Conservation (phyloP, 169 alveolate genomes). For the Plasmodium gaboni region DNA sequence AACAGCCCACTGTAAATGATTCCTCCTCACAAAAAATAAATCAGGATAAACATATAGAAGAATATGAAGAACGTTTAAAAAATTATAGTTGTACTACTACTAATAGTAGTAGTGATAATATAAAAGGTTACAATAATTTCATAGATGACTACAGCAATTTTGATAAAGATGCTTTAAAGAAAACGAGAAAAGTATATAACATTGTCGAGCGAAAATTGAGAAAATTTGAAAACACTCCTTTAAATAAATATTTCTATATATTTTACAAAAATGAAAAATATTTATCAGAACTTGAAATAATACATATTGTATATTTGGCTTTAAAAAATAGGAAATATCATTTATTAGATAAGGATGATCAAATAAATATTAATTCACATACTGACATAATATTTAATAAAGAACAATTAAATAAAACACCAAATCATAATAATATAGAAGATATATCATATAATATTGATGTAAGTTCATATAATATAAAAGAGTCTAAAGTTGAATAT, state of each 20-base stretch:
- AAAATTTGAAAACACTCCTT: conserved; percentile 36
- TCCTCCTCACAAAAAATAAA: conserved; percentile 1
- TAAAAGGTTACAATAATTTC: too few relatives aligned
- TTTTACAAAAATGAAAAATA: conserved; percentile 53
- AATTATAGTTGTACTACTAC: too few relatives aligned
- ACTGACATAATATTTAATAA: neutral
- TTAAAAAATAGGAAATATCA: conserved; percentile 33
- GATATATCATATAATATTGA: conserved; percentile 43
- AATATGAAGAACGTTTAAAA: too few relatives aligned
- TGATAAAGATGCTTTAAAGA: conserved; percentile 47
- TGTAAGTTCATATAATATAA: neutral
- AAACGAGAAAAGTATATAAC: conserved; percentile 44
- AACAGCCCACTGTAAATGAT: neutral
- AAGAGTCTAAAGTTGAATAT: neutral
- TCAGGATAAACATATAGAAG: conserved; percentile 10
- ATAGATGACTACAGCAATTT: neutral
- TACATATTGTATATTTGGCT: conserved; percentile 42
- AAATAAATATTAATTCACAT: too few relatives aligned
- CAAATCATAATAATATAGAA: neutral
- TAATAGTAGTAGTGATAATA: too few relatives aligned
- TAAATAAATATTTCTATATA: conserved; percentile 55
- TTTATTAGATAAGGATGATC: neutral
- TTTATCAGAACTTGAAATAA: conserved; percentile 29
- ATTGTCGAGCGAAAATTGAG: conserved; percentile 25
- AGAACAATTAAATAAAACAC: neutral